phyloP scores from a whole-genome alignment of 164 flowering plant species.

The Buxus sempervirens region DNA sequence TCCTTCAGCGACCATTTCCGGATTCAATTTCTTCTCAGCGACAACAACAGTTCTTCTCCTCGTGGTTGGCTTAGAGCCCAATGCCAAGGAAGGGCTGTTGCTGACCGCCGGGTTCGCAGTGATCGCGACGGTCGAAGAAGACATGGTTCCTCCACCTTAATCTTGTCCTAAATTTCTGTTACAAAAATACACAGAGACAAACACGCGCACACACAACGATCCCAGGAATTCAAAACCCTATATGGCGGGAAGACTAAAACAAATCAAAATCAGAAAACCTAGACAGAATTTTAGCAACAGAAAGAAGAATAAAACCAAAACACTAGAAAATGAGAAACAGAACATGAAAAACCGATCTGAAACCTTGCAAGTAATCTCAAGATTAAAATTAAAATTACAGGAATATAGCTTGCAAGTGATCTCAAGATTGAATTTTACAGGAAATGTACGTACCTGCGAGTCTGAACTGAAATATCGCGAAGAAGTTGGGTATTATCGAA shows the following conservation, averaged over 20 bases:
- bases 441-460: not conserved
- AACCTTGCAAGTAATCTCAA: not conserved
- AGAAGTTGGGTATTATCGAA: not conserved
- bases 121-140: constrained; percentile 71
- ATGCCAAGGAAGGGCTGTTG: constrained; percentile 32
- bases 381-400: not conserved
- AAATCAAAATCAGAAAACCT: not conserved
- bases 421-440: not conserved
- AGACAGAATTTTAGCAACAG: not conserved
- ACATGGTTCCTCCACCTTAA: constrained; percentile 27
- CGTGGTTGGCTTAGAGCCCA: constrained; percentile 16
- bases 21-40: constrained; percentile 23
- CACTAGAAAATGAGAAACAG: not conserved
- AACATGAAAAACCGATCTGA: not conserved
- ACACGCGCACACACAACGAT: too few species aligned
- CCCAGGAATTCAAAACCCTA: not conserved
- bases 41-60: constrained; percentile 18
- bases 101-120: constrained; percentile 49
- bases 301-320: not conserved
- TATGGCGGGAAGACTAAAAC: not conserved
- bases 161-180: not conserved
- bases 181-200: too few species aligned
- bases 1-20: constrained; percentile 17
- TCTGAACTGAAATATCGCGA: not conserved
- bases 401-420: not conserved